These are phyloP conservation scores for Micractinium conductrix DNA, from an alignment of 139 green algal genomes.

Conservation along the genomic window DNA sequence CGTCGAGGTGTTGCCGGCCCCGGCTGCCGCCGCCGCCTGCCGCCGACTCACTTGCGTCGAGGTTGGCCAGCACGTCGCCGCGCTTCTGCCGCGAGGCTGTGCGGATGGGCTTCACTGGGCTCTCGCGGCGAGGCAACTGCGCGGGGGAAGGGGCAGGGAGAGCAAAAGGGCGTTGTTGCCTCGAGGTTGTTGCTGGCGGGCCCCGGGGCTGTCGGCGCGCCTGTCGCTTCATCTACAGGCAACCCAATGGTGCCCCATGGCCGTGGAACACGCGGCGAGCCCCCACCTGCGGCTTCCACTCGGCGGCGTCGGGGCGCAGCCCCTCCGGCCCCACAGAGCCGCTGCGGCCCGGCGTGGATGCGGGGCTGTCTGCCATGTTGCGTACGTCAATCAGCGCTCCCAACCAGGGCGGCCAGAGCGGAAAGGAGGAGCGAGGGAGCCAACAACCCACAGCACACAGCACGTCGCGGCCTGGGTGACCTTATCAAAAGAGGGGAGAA, in stretches of 20 bases:
- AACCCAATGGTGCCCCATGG: background rate
- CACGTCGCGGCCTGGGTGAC: no score
- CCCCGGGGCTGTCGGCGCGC: background rate
- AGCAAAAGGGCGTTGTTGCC: background rate
- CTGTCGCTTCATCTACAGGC: background rate
- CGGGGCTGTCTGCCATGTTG: background rate
- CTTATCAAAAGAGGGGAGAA: no score
- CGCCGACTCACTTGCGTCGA: constrained; percentile 34
- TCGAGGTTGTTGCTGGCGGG: background rate
- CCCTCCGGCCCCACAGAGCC: background rate
- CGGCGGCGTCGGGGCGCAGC: background rate
- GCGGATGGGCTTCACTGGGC: constrained; percentile 13
- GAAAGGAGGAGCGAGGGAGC: no score
- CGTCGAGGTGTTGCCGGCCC: background rate
- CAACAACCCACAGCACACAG: no score
- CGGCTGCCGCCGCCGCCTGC: background rate
- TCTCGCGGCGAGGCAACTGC: constrained; percentile 9
- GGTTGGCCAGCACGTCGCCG: constrained; percentile 9
- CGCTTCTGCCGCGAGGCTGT: background rate
- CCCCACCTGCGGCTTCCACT: background rate
- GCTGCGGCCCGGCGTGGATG: background rate
- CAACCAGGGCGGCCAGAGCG: no score
- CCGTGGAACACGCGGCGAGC: background rate
- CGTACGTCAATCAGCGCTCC: background rate
- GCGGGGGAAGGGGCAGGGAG: no score